Evolutionary conservation across 2,329 filamentous ascomycete genomes (phyloP).

Genomic region (Fonsecaea multimorphosa): DNA sequence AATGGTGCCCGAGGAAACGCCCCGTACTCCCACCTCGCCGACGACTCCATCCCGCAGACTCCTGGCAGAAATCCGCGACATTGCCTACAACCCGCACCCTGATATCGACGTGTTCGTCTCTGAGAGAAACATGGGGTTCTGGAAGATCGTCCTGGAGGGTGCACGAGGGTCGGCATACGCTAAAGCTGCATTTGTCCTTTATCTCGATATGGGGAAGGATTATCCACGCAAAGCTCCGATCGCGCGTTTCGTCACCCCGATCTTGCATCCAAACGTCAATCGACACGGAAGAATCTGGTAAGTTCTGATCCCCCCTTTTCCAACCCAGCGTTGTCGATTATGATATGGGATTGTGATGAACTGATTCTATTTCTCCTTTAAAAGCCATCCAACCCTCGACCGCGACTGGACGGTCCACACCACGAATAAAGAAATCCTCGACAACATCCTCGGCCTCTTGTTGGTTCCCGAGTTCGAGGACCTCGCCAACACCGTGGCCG

Average conservation of each 20-base stretch:
- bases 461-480: constrained; percentile 44
- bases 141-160: constrained; percentile 50
- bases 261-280: constrained; percentile 50
- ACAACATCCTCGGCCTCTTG: constrained; percentile 46
- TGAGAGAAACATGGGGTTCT: constrained; percentile 49
- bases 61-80: constrained; percentile 45
- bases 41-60: constrained; percentile 22
- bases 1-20: not conserved
- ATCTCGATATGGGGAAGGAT: constrained; percentile 44
- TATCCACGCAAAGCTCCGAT: constrained; percentile 47
- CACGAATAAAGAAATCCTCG: constrained; percentile 43
- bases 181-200: constrained; percentile 23
- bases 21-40: constrained; percentile 1
- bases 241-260: constrained; percentile 47
- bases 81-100: constrained; percentile 42
- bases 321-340: not conserved
- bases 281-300: constrained; percentile 48
- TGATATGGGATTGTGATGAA: no score
- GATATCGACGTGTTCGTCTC: constrained; percentile 50
- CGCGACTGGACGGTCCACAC: constrained; percentile 48
- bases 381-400: constrained; percentile 31
- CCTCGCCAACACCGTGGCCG: constrained; percentile 39
- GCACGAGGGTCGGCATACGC: constrained; percentile 44
- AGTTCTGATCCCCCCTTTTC: not conserved
- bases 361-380: no score